A percentile compares a stretch with the other conserved stretches of the same genome.
phyloP scores from a whole-genome alignment of 2,329 filamentous ascomycete genomes.

The Fusarium proliferatum region DNA sequence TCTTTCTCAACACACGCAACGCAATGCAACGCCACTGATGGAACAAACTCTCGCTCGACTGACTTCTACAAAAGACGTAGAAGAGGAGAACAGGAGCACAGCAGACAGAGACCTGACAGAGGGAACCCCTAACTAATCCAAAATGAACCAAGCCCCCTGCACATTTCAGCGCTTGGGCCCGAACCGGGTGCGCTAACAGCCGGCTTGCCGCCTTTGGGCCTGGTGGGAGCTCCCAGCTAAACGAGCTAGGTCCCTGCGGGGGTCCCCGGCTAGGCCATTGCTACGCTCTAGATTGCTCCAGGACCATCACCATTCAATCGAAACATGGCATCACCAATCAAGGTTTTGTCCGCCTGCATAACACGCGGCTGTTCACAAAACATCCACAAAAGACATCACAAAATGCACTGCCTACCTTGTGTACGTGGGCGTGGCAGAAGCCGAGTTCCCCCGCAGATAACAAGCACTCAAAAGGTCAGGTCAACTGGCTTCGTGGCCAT shows the following conservation, averaged over 20 bases:
- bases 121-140: slow-evolving; percentile 26
- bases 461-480: neutral
- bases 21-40: neutral
- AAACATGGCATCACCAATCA: neutral
- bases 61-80: slow-evolving; percentile 7
- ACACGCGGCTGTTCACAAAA: neutral
- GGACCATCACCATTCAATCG: slow-evolving; percentile 26
- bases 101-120: neutral
- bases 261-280: slow-evolving; percentile 21
- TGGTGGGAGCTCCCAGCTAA: slow-evolving; percentile 31
- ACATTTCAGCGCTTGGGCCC: slow-evolving; percentile 38
- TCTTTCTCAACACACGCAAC: neutral
- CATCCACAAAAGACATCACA: neutral
- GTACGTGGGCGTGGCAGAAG: neutral
- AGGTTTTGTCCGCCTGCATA: slow-evolving; percentile 11
- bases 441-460: neutral
- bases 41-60: neutral
- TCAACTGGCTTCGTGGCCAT: neutral
- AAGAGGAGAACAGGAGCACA: slow-evolving; percentile 16
- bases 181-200: slow-evolving; percentile 40
- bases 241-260: slow-evolving; percentile 8
- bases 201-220: slow-evolving; percentile 38
- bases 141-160: slow-evolving; percentile 14
- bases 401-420: neutral
- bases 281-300: slow-evolving; percentile 31